Conservation (phyloP, 495 filamentous ascomycete genomes). For the Penicillium egyptiacum region DNA sequence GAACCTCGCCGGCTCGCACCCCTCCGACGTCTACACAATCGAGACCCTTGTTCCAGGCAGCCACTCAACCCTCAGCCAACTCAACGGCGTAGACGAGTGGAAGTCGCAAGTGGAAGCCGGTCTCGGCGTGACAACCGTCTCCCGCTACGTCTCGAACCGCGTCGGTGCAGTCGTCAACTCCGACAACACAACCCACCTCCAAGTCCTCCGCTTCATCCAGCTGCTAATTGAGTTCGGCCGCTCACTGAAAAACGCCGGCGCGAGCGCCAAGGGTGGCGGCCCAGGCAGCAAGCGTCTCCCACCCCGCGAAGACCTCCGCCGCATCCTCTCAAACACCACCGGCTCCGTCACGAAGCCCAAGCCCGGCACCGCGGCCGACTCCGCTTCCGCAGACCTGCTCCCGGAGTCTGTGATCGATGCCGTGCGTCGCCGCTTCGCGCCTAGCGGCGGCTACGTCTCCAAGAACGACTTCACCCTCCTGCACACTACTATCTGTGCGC, state of each 20-base stretch:
- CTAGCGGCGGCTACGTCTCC: slow-evolving; percentile 53
- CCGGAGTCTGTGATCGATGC: slow-evolving; percentile 66
- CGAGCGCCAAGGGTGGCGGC: slow-evolving; percentile 28
- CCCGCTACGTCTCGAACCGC: slow-evolving; percentile 66
- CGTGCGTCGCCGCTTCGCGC: slow-evolving; percentile 68
- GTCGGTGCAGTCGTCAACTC: slow-evolving; percentile 56
- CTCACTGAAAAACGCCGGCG: slow-evolving; percentile 36
- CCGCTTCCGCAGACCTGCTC: slow-evolving; percentile 26
- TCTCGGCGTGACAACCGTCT: slow-evolving; percentile 53
- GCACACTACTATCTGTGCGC: slow-evolving; percentile 66
- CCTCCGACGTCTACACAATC: slow-evolving; percentile 80
- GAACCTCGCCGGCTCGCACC: slow-evolving; percentile 67
- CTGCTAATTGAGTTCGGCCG: slow-evolving; percentile 63
- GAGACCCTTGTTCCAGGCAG: slow-evolving; percentile 61
- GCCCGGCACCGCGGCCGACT: slow-evolving; percentile 5
- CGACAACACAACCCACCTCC: slow-evolving; percentile 54
- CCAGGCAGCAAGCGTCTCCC: slow-evolving; percentile 44
- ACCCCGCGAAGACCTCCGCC: slow-evolving; percentile 41
- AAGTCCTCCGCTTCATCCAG: slow-evolving; percentile 62
- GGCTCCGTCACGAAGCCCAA: slow-evolving; percentile 16
- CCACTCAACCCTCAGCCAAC: slow-evolving; percentile 49
- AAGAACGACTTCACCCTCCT: slow-evolving; percentile 64
- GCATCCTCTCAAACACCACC: slow-evolving; percentile 39
- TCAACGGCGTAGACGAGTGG: slow-evolving; percentile 72
- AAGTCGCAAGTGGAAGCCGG: slow-evolving; percentile 61